phyloP scores from a whole-genome alignment of 306 rosid species.

The Ammopiptanthus mongolicus region DNA sequence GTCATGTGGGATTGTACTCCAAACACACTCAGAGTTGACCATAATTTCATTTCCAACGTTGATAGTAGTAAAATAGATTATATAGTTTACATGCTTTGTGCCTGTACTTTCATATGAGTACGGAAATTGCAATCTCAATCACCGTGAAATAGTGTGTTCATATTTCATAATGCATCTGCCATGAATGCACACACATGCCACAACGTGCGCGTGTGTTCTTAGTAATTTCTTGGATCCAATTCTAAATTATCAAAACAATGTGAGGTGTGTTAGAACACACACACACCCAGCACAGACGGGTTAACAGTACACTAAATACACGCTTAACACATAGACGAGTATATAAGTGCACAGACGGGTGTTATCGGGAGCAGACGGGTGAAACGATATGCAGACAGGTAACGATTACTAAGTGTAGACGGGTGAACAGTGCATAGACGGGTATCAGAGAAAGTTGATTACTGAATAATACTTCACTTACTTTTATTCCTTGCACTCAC shows the following conservation, averaged over 20 bases:
- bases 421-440: too few species aligned
- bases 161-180: conserved; percentile 18
- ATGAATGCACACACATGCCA: conserved; percentile 31
- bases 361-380: too few species aligned
- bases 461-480: too few species aligned
- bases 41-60: conserved; percentile 8
- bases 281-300: too few species aligned
- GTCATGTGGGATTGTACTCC: not conserved
- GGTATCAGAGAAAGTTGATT: too few species aligned
- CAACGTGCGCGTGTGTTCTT: conserved; percentile 29
- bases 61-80: not conserved
- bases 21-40: conserved; percentile 9
- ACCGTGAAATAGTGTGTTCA: not conserved
- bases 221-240: conserved; percentile 26
- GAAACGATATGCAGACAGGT: too few species aligned
- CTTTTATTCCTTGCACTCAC: too few species aligned
- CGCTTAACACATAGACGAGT: too few species aligned
- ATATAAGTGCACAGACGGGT: too few species aligned
- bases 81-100: not conserved
- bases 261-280: too few species aligned
- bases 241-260: not conserved
- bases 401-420: too few species aligned
- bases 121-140: conserved; percentile 27
- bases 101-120: conserved; percentile 28
- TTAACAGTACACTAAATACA: too few species aligned